Evolutionary conservation across 345 rosid genomes (phyloP).

Genomic region (Salix koriyanagi): DNA sequence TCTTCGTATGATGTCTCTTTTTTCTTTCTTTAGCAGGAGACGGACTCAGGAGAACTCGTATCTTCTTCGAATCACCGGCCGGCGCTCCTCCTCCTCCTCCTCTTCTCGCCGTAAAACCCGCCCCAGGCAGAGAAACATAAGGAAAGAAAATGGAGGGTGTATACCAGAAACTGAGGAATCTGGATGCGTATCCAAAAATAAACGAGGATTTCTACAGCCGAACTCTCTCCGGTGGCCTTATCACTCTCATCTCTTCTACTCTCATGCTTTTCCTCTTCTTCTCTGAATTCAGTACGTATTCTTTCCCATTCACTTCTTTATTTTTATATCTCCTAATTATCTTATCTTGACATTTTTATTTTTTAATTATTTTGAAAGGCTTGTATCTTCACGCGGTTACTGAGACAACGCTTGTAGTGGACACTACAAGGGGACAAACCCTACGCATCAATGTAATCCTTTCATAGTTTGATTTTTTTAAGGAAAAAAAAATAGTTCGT

Average conservation of each 20-base stretch:
- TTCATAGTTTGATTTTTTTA: not conserved
- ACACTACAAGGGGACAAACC: constrained; percentile 26
- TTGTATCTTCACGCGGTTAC: constrained; percentile 27
- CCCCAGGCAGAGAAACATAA: not conserved
- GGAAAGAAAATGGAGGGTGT: constrained; percentile 31
- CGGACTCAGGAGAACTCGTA: not conserved
- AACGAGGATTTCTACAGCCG: constrained; percentile 89
- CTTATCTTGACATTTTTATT: not conserved
- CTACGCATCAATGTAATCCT: constrained; percentile 25
- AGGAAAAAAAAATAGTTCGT: not conserved
- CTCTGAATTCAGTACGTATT: constrained; percentile 63
- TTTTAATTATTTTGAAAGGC: constrained; percentile 9
- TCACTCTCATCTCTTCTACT: constrained; percentile 65
- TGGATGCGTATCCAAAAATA: constrained; percentile 87
- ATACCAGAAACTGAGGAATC: constrained; percentile 49
- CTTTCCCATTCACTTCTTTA: not conserved
- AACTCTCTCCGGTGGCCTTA: constrained; percentile 77
- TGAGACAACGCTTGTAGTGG: constrained; percentile 32
- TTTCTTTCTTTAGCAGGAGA: not conserved
- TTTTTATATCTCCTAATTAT: not conserved
- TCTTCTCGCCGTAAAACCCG: not conserved
- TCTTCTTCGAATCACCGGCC: not conserved
- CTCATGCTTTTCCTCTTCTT: constrained; percentile 62
- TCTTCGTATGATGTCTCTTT: not conserved
- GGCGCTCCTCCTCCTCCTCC: not conserved